These are phyloP conservation scores for Talaromyces borbonicus DNA, from an alignment of 495 filamentous ascomycete species.

Conservation along the genomic window DNA sequence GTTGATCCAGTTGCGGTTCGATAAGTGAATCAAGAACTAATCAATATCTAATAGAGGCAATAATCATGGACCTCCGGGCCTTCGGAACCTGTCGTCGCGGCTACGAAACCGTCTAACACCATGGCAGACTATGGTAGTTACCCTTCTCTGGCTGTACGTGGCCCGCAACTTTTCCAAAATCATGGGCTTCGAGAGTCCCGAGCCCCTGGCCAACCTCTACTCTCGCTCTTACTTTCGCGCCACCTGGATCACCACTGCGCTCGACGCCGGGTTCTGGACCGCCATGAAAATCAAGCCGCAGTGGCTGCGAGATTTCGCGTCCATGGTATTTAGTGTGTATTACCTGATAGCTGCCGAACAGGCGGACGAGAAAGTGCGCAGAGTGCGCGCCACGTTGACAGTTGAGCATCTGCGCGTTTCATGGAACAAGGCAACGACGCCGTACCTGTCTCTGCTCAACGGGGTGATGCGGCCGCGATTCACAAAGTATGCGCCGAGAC, in stretches of 20 bases:
- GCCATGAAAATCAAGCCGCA: slow-evolving; percentile 84
- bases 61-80: slow-evolving; percentile 72
- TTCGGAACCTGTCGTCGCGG: slow-evolving; percentile 61
- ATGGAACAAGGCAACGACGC: slow-evolving; percentile 89
- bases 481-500: slow-evolving; percentile 67
- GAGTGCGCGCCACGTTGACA: slow-evolving; percentile 75
- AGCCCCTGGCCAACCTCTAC: slow-evolving; percentile 91
- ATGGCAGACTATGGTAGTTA: slow-evolving; percentile 83
- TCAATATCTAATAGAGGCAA: slow-evolving; percentile 48
- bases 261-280: slow-evolving; percentile 97
- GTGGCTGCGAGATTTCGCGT: slow-evolving; percentile 72
- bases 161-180: slow-evolving; percentile 89
- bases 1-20: slow-evolving; percentile 8
- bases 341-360: slow-evolving; percentile 89
- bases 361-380: slow-evolving; percentile 95
- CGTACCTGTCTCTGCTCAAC: slow-evolving; percentile 64
- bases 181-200: slow-evolving; percentile 81
- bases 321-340: slow-evolving; percentile 73
- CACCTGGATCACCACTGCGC: slow-evolving; percentile 89
- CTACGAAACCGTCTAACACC: slow-evolving; percentile 62
- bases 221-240: slow-evolving; percentile 91
- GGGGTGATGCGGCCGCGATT: slow-evolving; percentile 65
- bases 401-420: slow-evolving; percentile 86
- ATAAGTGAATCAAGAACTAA: background rate
- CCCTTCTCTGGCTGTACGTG: slow-evolving; percentile 84